A percentile compares a stretch with the other conserved stretches of the same genome.
phyloP scores from a whole-genome alignment of 1,284 basidiomycete species.

The Fomitopsis schrenkii region DNA sequence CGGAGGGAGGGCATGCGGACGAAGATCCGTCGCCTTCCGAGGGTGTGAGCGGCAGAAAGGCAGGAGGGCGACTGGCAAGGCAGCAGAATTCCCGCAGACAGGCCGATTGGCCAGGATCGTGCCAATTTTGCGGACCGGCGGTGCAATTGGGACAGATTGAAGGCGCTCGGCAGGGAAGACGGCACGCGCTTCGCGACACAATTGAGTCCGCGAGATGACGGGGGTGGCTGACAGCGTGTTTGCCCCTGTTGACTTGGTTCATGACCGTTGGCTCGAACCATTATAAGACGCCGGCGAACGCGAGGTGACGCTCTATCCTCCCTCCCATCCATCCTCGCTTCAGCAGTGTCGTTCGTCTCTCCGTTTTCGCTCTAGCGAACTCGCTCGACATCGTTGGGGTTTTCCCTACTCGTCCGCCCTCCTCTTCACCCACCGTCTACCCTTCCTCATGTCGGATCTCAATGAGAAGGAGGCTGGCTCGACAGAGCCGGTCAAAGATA shows the following conservation, averaged over 20 bases:
- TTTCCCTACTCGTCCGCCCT: conserved; percentile 15
- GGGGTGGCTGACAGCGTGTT: not conserved
- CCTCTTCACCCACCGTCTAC: conserved; percentile 5
- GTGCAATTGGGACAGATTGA: not conserved
- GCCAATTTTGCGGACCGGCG: not conserved
- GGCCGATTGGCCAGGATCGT: not conserved
- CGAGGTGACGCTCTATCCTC: conserved; percentile 11
- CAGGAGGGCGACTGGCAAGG: not conserved
- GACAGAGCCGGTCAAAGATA: conserved; percentile 23
- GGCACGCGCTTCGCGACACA: not conserved
- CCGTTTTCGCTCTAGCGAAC: conserved; percentile 16
- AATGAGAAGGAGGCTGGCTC: conserved; percentile 32
- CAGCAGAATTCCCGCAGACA: conserved; percentile 3
- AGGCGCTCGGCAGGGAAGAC: not conserved
- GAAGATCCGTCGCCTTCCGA: conserved; percentile 4
- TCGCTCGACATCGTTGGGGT: conserved; percentile 20
- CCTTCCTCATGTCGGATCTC: conserved; percentile 25
- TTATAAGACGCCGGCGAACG: conserved; percentile 7
- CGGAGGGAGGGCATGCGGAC: conserved; percentile 2
- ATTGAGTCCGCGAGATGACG: conserved; percentile 1
- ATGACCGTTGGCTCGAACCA: conserved; percentile 4
- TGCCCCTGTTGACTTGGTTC: not conserved
- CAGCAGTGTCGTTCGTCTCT: conserved; percentile 14
- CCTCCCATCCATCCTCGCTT: conserved; percentile 22
- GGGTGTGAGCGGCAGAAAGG: not conserved